Evolutionary conservation across 2,329 filamentous ascomycete genomes (phyloP).

Genomic region (Cladophialophora bantiana): DNA sequence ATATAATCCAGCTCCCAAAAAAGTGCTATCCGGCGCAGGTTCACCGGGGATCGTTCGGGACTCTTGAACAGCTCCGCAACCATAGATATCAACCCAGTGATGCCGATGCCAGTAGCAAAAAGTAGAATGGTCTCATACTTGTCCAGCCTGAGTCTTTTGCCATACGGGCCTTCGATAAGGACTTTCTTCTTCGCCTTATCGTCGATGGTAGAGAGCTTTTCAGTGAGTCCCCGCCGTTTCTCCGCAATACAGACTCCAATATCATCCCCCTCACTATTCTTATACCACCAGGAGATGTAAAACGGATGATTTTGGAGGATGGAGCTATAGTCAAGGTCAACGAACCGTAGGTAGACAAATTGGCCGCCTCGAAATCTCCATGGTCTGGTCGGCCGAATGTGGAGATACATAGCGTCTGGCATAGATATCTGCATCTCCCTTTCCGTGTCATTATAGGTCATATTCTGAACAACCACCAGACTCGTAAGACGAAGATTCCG

Average conservation of each 20-base stretch:
- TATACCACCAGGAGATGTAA: conserved; percentile 1
- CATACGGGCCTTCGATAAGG: neutral
- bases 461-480: neutral
- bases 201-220: neutral
- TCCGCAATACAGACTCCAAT: neutral
- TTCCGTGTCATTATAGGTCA: neutral
- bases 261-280: neutral
- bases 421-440: neutral
- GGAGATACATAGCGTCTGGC: neutral
- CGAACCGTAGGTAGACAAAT: neutral
- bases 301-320: neutral
- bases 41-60: neutral
- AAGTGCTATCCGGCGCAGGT: neutral
- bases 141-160: neutral
- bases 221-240: neutral
- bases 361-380: neutral
- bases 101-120: neutral
- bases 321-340: neutral
- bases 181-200: neutral
- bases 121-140: neutral
- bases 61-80: neutral
- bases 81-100: neutral
- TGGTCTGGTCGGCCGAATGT: neutral
- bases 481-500: neutral
- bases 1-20: neutral